A percentile compares a stretch with the other conserved stretches of the same genome.
phyloP scores from a whole-genome alignment of 2,329 filamentous ascomycete genomes.

The Apiospora sp. region DNA sequence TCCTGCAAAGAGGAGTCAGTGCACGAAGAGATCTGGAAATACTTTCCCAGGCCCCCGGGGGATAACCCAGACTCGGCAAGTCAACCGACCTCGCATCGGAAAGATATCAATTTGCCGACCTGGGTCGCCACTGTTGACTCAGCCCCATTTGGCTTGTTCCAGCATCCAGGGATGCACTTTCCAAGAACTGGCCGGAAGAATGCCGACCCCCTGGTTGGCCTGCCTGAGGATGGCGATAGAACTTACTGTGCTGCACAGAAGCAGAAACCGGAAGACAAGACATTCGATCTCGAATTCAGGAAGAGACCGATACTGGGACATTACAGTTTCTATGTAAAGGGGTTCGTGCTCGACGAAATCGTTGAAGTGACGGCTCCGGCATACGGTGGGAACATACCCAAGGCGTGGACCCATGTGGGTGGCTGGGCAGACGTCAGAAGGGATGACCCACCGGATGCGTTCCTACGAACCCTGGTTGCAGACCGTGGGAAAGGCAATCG shows the following conservation, averaged over 20 bases:
- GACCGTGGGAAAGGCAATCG: slow-evolving; percentile 36
- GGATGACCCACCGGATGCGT: slow-evolving; percentile 36
- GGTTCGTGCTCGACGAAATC: slow-evolving; percentile 41
- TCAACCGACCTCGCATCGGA: too few relatives aligned
- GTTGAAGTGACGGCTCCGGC: slow-evolving; percentile 30
- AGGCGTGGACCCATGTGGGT: neutral
- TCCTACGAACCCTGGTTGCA: slow-evolving; percentile 39
- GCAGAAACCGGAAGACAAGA: neutral
- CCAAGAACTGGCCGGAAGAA: slow-evolving; percentile 37
- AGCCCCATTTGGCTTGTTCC: slow-evolving; percentile 38
- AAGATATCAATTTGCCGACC: too few relatives aligned
- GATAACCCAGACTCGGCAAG: too few relatives aligned
- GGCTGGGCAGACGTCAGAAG: neutral
- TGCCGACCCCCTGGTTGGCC: slow-evolving; percentile 46
- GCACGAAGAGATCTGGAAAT: too few relatives aligned
- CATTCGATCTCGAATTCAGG: slow-evolving; percentile 30
- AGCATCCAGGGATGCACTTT: slow-evolving; percentile 32
- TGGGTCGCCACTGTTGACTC: too few relatives aligned
- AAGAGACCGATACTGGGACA: slow-evolving; percentile 33
- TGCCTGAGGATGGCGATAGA: slow-evolving; percentile 34
- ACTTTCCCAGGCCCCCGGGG: too few relatives aligned
- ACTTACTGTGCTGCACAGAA: slow-evolving; percentile 43
- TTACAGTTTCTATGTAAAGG: slow-evolving; percentile 43
- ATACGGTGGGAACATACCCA: slow-evolving; percentile 28
- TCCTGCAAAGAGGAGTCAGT: too few relatives aligned